Evolutionary conservation across 2,329 filamentous ascomycete genomes (phyloP).

Genomic region (Phoma sp.): DNA sequence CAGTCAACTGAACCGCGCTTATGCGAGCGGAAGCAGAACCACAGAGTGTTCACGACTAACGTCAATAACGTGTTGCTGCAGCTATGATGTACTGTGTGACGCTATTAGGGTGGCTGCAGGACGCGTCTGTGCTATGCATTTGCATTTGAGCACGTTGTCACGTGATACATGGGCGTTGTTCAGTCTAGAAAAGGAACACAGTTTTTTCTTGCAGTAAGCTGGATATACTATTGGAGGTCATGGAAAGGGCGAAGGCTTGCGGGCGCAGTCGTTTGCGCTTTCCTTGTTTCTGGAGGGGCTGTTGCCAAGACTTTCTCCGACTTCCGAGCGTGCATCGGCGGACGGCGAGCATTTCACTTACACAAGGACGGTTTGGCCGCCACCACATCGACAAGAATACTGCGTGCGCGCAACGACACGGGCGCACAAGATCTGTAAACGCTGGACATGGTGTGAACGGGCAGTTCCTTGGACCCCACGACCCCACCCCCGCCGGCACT

Average conservation of each 20-base stretch:
- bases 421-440: constrained; percentile 16
- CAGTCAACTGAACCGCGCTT: too few relatives aligned
- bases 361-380: constrained; percentile 22
- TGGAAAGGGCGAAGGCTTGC: background rate
- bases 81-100: too few relatives aligned
- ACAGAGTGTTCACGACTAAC: too few relatives aligned
- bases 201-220: background rate
- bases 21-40: too few relatives aligned
- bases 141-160: background rate
- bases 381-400: constrained; percentile 21
- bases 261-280: background rate
- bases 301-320: constrained; percentile 5
- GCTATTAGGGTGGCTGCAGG: background rate
- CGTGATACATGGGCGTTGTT: background rate
- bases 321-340: constrained; percentile 12
- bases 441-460: constrained; percentile 38
- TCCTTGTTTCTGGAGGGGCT: constrained; percentile 2
- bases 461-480: constrained; percentile 5
- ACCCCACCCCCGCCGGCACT: constrained; percentile 13
- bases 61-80: too few relatives aligned
- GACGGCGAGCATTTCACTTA: constrained; percentile 14
- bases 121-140: background rate
- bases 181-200: background rate
- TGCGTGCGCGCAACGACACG: constrained; percentile 25
- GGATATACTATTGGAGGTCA: background rate